Evolutionary conservation across 148 eudicot species (phyloP), one percentile per base, ranked within the genome.

Genomic region (Vaccinium myrtillus): DNA sequence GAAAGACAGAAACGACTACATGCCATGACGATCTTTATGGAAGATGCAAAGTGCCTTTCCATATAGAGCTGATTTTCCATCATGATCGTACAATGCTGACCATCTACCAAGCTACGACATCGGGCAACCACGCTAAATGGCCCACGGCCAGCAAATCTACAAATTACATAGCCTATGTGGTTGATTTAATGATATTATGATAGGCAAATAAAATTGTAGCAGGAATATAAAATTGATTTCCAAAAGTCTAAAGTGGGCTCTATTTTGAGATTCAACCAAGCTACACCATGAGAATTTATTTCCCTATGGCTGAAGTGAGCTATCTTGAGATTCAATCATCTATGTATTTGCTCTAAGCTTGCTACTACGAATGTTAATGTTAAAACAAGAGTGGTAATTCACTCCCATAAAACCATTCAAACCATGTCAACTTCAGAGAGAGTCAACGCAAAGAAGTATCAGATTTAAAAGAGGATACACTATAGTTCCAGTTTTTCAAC

Each of bases 321-420:
- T 13, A 6, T 50, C 21, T 50, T 51, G 39, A 50, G 39, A 25
- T 51, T 23, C 19, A 77, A 77, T 54, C 80, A 77, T 13, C 80
- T 23, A 77, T 13, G n/a, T 49, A 11, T n/a, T 49, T 77, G 58
- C 30, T 48, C 21, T 6, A 27, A 11, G 59, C 59, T 46, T n/a
- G 32, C 79, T 76, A 49, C 30, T 23, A 51, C 23, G 27, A 4
- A 25, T 25, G 7, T 48, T 48, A 48, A 25, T 5, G 7, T 51
- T 51, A n/a, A 30, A 79, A 78, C 53, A 15, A 54, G 1, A 55
- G 9, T 1, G 13, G 65, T 59, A 79, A 55, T 79, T 55, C 67
- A 79, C 48, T 79, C 19, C 8, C 65, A 79, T 54, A 23, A 79
- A 27, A 54, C 46, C 81, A 54, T 78, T n/a, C 59, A 78, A 78